Percentiles rank a stretch among this genome's conserved stretches.
These are phyloP conservation scores for Verruconis gallopava DNA, from an alignment of 2,329 filamentous ascomycete genomes.

Conservation along the genomic window DNA sequence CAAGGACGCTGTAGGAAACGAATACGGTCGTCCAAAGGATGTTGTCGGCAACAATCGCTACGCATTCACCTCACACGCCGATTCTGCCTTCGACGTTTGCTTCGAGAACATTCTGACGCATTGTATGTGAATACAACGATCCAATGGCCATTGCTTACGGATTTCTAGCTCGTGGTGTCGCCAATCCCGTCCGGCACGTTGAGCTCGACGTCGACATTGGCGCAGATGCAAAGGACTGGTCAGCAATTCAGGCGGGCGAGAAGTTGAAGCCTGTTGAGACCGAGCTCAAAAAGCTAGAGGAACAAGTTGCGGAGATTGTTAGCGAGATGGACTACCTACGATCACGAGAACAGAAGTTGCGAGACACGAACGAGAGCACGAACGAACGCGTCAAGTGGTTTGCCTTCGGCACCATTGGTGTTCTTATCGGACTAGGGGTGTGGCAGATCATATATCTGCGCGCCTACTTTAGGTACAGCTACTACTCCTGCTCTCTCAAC, in stretches of 20 bases:
- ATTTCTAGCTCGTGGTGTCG: background rate
- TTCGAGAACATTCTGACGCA: conserved; percentile 68
- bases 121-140: background rate
- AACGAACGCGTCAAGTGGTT: conserved; percentile 99
- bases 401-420: conserved; percentile 81
- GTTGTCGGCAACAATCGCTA: conserved; percentile 84
- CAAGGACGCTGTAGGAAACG: conserved; percentile 86
- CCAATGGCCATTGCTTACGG: background rate
- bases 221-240: conserved; percentile 97
- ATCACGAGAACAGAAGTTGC: conserved; percentile 77
- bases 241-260: conserved; percentile 86
- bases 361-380: conserved; percentile 98
- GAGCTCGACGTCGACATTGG: conserved; percentile 95
- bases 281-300: conserved; percentile 84
- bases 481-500: background rate
- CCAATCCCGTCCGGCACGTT: conserved; percentile 53
- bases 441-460: conserved; percentile 98
- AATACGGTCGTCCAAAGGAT: conserved; percentile 85
- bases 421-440: conserved; percentile 75
- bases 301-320: conserved; percentile 79
- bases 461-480: conserved; percentile 78
- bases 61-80: conserved; percentile 84
- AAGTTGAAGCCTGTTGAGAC: conserved; percentile 97
- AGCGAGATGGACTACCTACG: conserved; percentile 94
- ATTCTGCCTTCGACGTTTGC: conserved; percentile 92